A percentile compares a stretch with the other conserved stretches of the same genome.
phyloP scores from a whole-genome alignment of 2,329 filamentous ascomycete species.

The Sporothrix protearum region DNA sequence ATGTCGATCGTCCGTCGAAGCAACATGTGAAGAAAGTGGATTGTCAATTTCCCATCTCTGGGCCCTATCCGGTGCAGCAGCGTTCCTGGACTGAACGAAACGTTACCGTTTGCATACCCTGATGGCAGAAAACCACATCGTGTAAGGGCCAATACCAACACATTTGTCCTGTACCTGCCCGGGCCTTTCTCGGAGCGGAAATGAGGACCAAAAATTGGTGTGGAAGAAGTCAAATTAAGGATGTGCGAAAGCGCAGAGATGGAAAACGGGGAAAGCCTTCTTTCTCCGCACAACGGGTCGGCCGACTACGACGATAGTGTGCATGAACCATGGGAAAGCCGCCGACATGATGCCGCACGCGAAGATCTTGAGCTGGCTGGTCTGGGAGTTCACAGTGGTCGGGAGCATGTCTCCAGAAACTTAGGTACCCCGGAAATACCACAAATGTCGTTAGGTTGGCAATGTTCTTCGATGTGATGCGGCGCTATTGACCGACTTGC shows the following conservation, averaged over 20 bases:
- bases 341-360: not conserved
- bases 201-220: not conserved
- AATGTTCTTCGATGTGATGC: not conserved
- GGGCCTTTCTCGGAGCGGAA: slow-evolving; percentile 11
- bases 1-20: not conserved
- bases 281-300: not conserved
- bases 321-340: slow-evolving; percentile 2
- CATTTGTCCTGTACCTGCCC: not conserved
- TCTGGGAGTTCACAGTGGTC: not conserved
- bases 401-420: not conserved
- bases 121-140: not conserved
- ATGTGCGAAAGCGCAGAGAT: not conserved
- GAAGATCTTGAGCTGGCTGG: not conserved
- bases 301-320: not conserved
- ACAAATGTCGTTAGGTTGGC: not conserved
- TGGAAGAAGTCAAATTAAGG: not conserved
- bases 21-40: not conserved
- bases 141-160: not conserved
- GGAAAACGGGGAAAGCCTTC: not conserved
- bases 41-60: not conserved
- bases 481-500: not conserved
- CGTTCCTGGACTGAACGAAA: not conserved
- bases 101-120: not conserved
- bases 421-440: not conserved
- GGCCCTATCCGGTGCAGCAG: no score